Evolutionary conservation across 2,329 filamentous ascomycete species (phyloP), one percentile per base, ranked within the genome.

Genomic region (Plenodomus lindquistii): DNA sequence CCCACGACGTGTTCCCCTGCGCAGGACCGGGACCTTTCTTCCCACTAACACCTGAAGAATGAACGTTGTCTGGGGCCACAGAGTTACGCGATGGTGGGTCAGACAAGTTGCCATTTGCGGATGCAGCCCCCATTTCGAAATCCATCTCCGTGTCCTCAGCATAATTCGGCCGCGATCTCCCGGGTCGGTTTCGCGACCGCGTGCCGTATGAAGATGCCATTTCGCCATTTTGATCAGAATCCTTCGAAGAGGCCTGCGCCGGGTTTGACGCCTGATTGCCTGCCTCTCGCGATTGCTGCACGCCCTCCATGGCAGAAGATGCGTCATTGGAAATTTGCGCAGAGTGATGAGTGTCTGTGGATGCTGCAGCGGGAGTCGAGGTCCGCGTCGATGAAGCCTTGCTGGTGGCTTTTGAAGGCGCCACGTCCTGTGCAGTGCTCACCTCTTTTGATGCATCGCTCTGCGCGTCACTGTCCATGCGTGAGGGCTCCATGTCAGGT

Each of bases 141-240:
- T 97, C 94, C 73, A 89, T 85, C 65, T 97, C 93, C 60, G 92
- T 80, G 73, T 97, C 93, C 75, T 99, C 94, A 42, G 94, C 93
- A 74, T 99, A 99, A 75, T 99, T 99, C 59, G 88, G 86, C 60
- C 94, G 88, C 62, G 88, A 82, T 59, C 82, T 85, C 65, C 88
- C 88, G 48, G 84, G 86, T 66, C 92, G 87, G 74, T 96, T 96
- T 71, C 94, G 88, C 62, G 92, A 97, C 65, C 92, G 88, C 70
- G 94, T 99, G 66, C 93, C 93, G 74, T 99, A 97, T 5, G 52
- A 55, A 18, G 52, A 55, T 40, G 85, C 86, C 60, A 85, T 85
- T 42, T 87, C 63, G 37, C 67, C 61, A 40, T 63, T 50, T 42
- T 67, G 66, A 41, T 66, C 66, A 44, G 65, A 46, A 42, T 69